A percentile compares a stretch with the other conserved stretches of the same genome.
Conservation (phyloP, 179 eudicot genomes). For the Corrigiola litoralis region DNA sequence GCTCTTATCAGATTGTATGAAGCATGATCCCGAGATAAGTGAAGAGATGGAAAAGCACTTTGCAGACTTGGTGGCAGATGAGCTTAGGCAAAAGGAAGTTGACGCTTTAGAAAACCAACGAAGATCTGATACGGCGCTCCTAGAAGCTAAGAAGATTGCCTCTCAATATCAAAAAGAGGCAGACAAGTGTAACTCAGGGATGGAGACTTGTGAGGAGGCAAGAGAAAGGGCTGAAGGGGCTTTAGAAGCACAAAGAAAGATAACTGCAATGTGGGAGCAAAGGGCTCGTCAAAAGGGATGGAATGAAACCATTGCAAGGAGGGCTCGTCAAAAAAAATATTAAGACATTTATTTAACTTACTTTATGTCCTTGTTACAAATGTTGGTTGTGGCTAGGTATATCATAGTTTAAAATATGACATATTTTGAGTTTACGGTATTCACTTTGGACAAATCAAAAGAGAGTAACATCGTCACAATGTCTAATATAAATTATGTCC, state of each 20-base stretch:
- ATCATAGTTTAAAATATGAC: too few species aligned
- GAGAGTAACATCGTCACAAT: too few species aligned
- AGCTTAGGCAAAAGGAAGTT: slow-evolving; percentile 48
- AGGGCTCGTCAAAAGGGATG: slow-evolving; percentile 65
- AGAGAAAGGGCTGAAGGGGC: slow-evolving; percentile 68
- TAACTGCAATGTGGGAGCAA: slow-evolving; percentile 47
- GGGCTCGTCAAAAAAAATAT: slow-evolving; percentile 9
- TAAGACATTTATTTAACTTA: too few species aligned
- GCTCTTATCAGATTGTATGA: slow-evolving; percentile 64
- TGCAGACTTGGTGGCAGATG: slow-evolving; percentile 45
- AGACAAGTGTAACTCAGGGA: slow-evolving; percentile 74
- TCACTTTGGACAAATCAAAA: too few species aligned
- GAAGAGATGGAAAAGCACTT: slow-evolving; percentile 55
- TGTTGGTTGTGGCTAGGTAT: too few species aligned
- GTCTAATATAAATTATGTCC: too few species aligned
- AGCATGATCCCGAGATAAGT: slow-evolving; percentile 58
- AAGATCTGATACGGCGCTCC: slow-evolving; percentile 50
- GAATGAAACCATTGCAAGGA: slow-evolving; percentile 29
- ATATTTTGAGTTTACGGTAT: too few species aligned
- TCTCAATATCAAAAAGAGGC: slow-evolving; percentile 83
- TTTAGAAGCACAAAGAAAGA: slow-evolving; percentile 39
- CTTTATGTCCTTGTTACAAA: too few species aligned
- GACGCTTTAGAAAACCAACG: slow-evolving; percentile 56
- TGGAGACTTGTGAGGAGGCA: slow-evolving; percentile 92
- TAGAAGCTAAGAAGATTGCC: slow-evolving; percentile 76